Evolutionary conservation across 2,329 filamentous ascomycete genomes (phyloP), one percentile per base, ranked within the genome.

Genomic region (Trichoderma sp.): DNA sequence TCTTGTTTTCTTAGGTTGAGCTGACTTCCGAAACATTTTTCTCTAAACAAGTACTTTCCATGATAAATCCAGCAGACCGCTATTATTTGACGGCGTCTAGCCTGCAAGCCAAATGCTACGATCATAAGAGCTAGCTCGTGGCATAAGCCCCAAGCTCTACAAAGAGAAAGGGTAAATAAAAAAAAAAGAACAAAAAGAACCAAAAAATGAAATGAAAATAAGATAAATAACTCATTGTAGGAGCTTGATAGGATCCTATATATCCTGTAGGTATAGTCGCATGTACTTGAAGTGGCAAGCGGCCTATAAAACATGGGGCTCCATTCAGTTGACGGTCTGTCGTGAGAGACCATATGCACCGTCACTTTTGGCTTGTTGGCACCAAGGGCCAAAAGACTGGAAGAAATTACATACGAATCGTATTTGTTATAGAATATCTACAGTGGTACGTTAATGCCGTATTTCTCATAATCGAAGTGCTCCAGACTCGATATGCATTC

Each of bases 391-490:
- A 51, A n/a, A 26, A 18, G 1, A n/a, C 4, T 8, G 3, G 2
- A 8, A 11, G 26, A 30, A 18, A 5, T 28, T 15, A 18, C 1
- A 15, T 18, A 5, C 53, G 9, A 51, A 6, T 6, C 4, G 9
- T 51, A 51, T 9, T 51, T 51, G 43, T 3, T 21, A 21, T 12
- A 21, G 12, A 21, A 21, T 51, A n/a, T 18, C 28, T 63, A 73
- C 2, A 30, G n/a, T 4, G 69, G 64, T 39, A 71, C 47, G 24
- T 64, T 21, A 26, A 74, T 74, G 21, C 74, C 74, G 58, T 82
- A 83, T 66, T 79, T 80, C 30, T 75, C 72, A 56, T 81, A 82
- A 58, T 80, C 68, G 34, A 83, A 83, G n/a, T 79, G n/a, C 61
- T 81, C 78, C 64, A 83, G 68, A 71, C 74, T 82, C 3, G 61